Percentiles rank a stretch among this genome's conserved stretches.
These are phyloP conservation scores for Stagonosporopsis chrysanthemi DNA, from an alignment of 2,329 filamentous ascomycete genomes.

Conservation along the genomic window DNA sequence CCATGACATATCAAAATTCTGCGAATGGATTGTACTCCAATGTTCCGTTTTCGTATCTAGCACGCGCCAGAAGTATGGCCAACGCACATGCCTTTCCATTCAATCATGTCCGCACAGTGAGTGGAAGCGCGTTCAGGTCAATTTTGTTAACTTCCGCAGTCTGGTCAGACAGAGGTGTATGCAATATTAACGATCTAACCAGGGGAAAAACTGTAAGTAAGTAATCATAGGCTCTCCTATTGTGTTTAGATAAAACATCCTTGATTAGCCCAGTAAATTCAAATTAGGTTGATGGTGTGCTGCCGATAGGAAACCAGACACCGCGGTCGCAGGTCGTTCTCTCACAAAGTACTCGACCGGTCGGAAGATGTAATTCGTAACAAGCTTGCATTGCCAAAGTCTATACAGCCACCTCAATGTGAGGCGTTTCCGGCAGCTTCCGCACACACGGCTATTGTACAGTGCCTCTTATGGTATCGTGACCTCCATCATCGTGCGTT, in stretches of 20 bases:
- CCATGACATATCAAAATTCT: no score
- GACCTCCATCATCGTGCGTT: slow-evolving; percentile 22
- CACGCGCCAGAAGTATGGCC: not conserved
- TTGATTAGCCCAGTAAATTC: not conserved
- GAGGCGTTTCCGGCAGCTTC: slow-evolving; percentile 22
- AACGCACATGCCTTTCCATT: not conserved
- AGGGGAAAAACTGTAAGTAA: not conserved
- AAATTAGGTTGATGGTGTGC: no score
- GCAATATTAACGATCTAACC: not conserved
- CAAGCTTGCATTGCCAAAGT: slow-evolving; percentile 33
- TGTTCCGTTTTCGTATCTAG: not conserved
- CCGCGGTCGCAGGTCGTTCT: no score
- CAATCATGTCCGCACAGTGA: not conserved
- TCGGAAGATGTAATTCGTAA: slow-evolving; percentile 13
- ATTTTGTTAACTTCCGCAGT: not conserved
- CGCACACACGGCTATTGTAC: slow-evolving; percentile 47
- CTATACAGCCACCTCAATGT: slow-evolving; percentile 43
- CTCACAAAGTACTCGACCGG: not conserved
- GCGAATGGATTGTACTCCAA: not conserved
- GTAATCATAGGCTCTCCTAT: not conserved
- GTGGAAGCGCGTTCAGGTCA: not conserved
- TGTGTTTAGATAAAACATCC: not conserved
- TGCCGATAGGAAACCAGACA: not conserved
- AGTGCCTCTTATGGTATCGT: slow-evolving; percentile 37
- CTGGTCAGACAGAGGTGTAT: not conserved